phyloP scores from a whole-genome alignment of 768 basidiomycete genomes.

The Mycena haematopus region DNA sequence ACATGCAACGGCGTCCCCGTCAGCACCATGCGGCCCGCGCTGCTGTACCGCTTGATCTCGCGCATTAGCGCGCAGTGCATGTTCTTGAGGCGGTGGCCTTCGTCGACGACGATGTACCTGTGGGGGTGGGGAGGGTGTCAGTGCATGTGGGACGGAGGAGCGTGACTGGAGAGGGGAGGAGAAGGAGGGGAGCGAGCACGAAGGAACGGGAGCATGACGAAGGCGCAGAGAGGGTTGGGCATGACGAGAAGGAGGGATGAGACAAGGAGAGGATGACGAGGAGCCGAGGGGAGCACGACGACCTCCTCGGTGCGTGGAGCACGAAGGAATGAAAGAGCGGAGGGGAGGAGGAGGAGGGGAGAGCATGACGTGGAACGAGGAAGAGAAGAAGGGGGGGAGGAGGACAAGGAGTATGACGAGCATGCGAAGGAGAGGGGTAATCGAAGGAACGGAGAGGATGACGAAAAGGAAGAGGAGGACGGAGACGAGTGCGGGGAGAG shows the following conservation, averaged over 20 bases:
- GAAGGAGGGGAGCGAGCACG: too few species aligned
- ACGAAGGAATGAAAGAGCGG: too few species aligned
- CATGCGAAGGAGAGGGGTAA: too few species aligned
- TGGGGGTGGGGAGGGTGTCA: slow-evolving; percentile 33
- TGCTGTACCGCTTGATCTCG: background rate
- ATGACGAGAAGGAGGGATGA: background rate
- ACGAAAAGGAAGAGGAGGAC: background rate
- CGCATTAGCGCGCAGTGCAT: background rate
- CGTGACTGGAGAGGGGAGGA: background rate
- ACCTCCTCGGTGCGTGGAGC: too few species aligned
- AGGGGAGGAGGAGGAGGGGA: too few species aligned
- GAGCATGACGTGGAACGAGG: too few species aligned
- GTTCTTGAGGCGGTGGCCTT: background rate
- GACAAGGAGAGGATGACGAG: background rate
- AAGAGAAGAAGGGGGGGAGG: too few species aligned
- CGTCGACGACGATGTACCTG: slow-evolving; percentile 69
- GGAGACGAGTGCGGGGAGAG: background rate
- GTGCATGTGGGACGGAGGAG: too few species aligned
- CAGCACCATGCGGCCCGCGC: background rate
- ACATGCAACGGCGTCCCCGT: background rate
- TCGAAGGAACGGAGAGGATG: too few species aligned
- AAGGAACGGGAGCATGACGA: too few species aligned
- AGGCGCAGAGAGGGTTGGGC: background rate
- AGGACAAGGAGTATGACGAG: too few species aligned
- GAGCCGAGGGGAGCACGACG: too few species aligned